Base-by-base conservation (phyloP, 208 protist species). In the Crithidia mellificae region DNA sequence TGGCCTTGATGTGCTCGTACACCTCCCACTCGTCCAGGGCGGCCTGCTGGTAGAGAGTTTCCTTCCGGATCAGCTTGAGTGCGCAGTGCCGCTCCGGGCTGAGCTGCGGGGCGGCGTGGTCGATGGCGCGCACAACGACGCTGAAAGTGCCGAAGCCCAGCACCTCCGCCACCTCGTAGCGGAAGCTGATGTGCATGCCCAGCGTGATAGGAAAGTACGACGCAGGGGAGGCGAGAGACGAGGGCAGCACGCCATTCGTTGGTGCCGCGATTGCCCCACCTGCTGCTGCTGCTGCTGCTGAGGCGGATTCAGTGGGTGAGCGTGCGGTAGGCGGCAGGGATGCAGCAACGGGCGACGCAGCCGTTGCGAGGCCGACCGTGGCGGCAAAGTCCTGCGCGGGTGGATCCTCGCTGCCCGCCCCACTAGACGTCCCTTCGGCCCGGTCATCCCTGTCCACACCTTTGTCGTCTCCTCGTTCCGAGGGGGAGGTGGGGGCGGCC, bases 141-240 rank as follows among this genome's bases (percentile, higher is more conserved):
- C 92, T 90, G 75, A 93, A 97, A 4, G 87, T 92, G 47, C 92
- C 92, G 15, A 87, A 66, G 19, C 90, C 92, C 9, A 95, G 61
- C 36, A 92, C 72, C 22, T 85, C 78, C 7, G 88, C 30, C 34
- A 94, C 68, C 56, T 92, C 84, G 68, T 93, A 97, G 29, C 88
- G 77, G 72, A 97, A 98, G 8, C 67, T 64, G 15, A 99, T 83
- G 68, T 98, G 97, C 68, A 98, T 96, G 43, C 96, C 81, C 30
- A 87, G 49, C 7, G 94, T 72, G 20, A 95, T 47, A 15, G 84
- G 73, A 64, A 98, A 98, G 68, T 98, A 94, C 87, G 70, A 75
- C 9, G 49, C 2, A 2, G 49, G 19, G 8, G 41, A 56, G 9
- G 34, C 34, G 20, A 20, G 46, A 5, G 46, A 51, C 20, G 46